phyloP scores from a whole-genome alignment of 164 flowering plant species.

The Nymphaea colorata region DNA sequence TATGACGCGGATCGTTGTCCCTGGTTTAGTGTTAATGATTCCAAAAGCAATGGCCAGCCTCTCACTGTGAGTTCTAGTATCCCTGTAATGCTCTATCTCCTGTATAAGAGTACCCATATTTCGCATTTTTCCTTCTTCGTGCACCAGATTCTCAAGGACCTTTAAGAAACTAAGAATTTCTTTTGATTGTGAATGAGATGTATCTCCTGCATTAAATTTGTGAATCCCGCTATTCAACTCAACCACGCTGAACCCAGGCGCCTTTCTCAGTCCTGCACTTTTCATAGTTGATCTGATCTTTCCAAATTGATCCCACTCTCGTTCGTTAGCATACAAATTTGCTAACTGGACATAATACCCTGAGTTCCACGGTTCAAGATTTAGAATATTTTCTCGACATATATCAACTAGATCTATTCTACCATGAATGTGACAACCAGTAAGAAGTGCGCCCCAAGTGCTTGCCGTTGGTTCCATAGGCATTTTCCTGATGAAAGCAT shows the following conservation, averaged over 20 bases:
- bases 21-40: too few species aligned
- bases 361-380: conserved; percentile 32
- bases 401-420: conserved; percentile 40
- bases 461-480: conserved; percentile 40
- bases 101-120: too few species aligned
- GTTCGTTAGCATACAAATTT: conserved; percentile 57
- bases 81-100: too few species aligned
- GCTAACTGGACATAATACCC: too few species aligned
- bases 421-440: conserved; percentile 65
- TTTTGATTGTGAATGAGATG: conserved; percentile 15
- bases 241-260: conserved; percentile 54
- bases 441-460: conserved; percentile 66
- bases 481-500: conserved; percentile 39
- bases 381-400: conserved; percentile 25
- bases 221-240: conserved; percentile 25
- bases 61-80: too few species aligned
- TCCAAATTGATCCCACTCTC: conserved; percentile 41
- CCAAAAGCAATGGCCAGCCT: too few species aligned
- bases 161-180: conserved; percentile 21
- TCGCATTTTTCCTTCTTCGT: too few species aligned
- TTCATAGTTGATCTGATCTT: conserved; percentile 46
- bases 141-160: conserved; percentile 5
- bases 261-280: conserved; percentile 36
- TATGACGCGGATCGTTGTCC: too few species aligned
- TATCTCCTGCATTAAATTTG: conserved; percentile 32